phyloP scores from a whole-genome alignment of 176 grass and related monocot genomes.

The Juncus inflexus region DNA sequence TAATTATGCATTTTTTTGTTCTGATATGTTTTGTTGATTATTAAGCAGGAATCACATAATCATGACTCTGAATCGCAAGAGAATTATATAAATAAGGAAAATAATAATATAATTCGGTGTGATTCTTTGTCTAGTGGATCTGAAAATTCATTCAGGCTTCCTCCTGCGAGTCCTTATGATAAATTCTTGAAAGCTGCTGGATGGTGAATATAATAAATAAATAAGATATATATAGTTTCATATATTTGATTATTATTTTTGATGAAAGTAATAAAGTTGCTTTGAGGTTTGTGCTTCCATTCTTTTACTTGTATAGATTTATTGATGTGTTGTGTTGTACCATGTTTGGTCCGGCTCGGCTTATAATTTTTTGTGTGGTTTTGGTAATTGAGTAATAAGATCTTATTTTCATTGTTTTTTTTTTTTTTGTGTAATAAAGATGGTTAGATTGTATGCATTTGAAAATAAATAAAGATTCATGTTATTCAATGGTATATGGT shows the following conservation, averaged over 20 bases:
- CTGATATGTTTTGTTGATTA: slow-evolving; percentile 3
- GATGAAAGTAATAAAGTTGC: not conserved
- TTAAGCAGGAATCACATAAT: slow-evolving; percentile 44
- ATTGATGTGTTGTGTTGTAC: slow-evolving; percentile 18
- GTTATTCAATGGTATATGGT: too few species aligned
- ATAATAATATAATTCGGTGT: slow-evolving; percentile 29
- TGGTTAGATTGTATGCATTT: too few species aligned
- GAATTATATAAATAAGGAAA: slow-evolving; percentile 31
- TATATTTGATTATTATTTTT: not conserved
- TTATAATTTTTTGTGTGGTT: too few species aligned
- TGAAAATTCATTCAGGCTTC: slow-evolving; percentile 74
- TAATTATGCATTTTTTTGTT: not conserved
- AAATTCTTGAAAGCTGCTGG: slow-evolving; percentile 97
- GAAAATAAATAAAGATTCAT: too few species aligned
- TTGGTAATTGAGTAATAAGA: too few species aligned
- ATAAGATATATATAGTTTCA: not conserved
- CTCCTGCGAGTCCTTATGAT: slow-evolving; percentile 85
- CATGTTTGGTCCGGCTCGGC: slow-evolving; percentile 1
- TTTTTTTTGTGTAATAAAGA: too few species aligned
- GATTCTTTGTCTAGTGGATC: slow-evolving; percentile 60
- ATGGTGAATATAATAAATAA: slow-evolving; percentile 37
- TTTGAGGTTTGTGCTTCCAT: not conserved
- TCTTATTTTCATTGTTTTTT: too few species aligned
- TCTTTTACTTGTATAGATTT: slow-evolving; percentile 22
- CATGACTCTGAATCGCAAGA: slow-evolving; percentile 30